Conservation (phyloP, 495 filamentous ascomycete species). For the Penicillium coffeae region DNA sequence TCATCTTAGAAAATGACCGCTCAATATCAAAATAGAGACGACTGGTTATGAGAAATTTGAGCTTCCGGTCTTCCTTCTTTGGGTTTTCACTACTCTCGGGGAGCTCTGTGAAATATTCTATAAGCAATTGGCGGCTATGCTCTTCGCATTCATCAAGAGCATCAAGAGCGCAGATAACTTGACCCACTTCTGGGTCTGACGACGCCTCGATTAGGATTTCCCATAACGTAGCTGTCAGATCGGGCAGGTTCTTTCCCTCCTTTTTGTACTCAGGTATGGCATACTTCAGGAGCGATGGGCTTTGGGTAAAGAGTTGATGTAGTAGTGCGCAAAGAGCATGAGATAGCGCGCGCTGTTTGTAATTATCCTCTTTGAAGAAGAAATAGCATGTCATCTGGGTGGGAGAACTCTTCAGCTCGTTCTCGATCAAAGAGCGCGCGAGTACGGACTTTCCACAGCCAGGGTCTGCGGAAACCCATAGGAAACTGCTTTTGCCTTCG, state of each 20-base stretch:
- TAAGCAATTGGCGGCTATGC: neutral
- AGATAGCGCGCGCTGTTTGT: no score
- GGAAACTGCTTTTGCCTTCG: neutral
- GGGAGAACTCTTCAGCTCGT: neutral
- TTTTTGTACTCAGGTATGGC: no score
- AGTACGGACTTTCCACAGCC: slow-evolving; percentile 6
- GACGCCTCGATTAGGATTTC: neutral
- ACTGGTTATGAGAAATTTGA: slow-evolving; percentile 1
- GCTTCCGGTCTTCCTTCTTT: neutral
- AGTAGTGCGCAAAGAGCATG: no score
- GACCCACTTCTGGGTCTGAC: neutral
- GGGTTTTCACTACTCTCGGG: no score
- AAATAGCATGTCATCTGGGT: slow-evolving; percentile 2
- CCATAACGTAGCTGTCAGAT: neutral
- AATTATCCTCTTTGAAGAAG: slow-evolving; percentile 5
- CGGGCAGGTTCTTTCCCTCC: no score
- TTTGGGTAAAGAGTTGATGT: no score
- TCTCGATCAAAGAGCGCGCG: neutral
- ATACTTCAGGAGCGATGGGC: no score
- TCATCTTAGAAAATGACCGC: neutral
- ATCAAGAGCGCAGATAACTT: neutral
- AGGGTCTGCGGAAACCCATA: slow-evolving; percentile 2
- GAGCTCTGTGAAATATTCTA: no score
- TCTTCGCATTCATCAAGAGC: slow-evolving; percentile 3
- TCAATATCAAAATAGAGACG: slow-evolving; percentile 4